phyloP scores from a whole-genome alignment of 2,329 filamentous ascomycete genomes.

The Parafenestella ontariensis region DNA sequence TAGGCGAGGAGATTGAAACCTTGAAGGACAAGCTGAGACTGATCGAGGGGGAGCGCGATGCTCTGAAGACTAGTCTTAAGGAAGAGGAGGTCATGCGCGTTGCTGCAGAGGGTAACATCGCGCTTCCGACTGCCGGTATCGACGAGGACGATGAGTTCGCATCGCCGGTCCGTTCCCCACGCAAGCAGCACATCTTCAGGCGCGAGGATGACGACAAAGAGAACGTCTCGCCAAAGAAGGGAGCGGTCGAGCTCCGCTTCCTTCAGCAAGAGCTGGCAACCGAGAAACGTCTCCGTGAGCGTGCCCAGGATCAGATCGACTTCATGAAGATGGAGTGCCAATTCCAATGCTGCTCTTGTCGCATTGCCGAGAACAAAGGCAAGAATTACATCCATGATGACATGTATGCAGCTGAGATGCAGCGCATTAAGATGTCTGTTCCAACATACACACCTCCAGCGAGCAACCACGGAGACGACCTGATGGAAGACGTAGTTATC shows the following conservation, averaged over 20 bases:
- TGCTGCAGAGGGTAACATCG: slow-evolving; percentile 73
- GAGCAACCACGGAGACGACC: slow-evolving; percentile 64
- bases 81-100: slow-evolving; percentile 77
- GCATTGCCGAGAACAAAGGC: slow-evolving; percentile 48
- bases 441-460: slow-evolving; percentile 67
- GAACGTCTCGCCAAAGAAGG: slow-evolving; percentile 54
- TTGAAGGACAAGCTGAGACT: slow-evolving; percentile 68
- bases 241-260: slow-evolving; percentile 53
- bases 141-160: slow-evolving; percentile 67
- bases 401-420: slow-evolving; percentile 44
- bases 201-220: slow-evolving; percentile 54
- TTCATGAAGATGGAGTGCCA: slow-evolving; percentile 79
- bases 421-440: slow-evolving; percentile 53
- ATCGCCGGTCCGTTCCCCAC: slow-evolving; percentile 63
- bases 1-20: slow-evolving; percentile 70
- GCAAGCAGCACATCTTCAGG: slow-evolving; percentile 55
- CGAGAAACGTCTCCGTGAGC: slow-evolving; percentile 67
- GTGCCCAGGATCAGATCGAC: slow-evolving; percentile 75
- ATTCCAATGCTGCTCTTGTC: slow-evolving; percentile 70
- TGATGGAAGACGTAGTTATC: slow-evolving; percentile 40
- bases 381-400: slow-evolving; percentile 50
- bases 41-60: slow-evolving; percentile 76
- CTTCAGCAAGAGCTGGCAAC: slow-evolving; percentile 59
- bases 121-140: slow-evolving; percentile 63
- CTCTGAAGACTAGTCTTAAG: slow-evolving; percentile 73